These are phyloP conservation scores for Xerocomellus chrysenteron DNA, from an alignment of 768 basidiomycete genomes.

Conservation along the genomic window DNA sequence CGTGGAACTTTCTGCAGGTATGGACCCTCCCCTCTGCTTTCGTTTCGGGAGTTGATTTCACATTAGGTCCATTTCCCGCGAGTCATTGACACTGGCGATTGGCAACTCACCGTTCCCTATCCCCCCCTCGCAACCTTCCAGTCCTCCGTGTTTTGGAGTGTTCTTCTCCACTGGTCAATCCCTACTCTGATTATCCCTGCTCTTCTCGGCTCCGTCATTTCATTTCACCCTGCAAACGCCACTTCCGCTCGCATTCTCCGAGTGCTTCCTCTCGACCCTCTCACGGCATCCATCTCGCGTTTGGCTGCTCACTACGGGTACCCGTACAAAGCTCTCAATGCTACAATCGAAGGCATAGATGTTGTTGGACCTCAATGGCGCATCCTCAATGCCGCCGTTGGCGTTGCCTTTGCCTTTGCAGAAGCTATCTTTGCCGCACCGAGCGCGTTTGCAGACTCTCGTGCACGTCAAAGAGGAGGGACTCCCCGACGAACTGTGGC, in stretches of 20 bases:
- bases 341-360: conserved; percentile 42
- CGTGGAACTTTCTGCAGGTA: conserved; percentile 51
- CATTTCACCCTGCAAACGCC: conserved; percentile 51
- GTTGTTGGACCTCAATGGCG: conserved; percentile 57
- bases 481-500: conserved; percentile 23
- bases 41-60: conserved; percentile 1
- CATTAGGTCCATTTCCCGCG: conserved; percentile 19
- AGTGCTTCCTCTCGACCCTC: conserved; percentile 48
- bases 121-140: conserved; percentile 48
- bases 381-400: conserved; percentile 52
- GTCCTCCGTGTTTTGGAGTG: conserved; percentile 49
- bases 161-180: conserved; percentile 60
- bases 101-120: conserved; percentile 40
- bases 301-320: conserved; percentile 62
- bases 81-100: not conserved
- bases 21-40: conserved; percentile 1
- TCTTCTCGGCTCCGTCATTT: conserved; percentile 57
- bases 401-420: conserved; percentile 65
- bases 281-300: conserved; percentile 63
- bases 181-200: conserved; percentile 61
- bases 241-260: conserved; percentile 22
- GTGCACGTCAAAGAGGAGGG: conserved; percentile 20
- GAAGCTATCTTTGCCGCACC: conserved; percentile 59
- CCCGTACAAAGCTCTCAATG: conserved; percentile 38
- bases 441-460: conserved; percentile 33